Base-by-base conservation (phyloP, 345 rosid species). In the Aethionema arabicum region DNA sequence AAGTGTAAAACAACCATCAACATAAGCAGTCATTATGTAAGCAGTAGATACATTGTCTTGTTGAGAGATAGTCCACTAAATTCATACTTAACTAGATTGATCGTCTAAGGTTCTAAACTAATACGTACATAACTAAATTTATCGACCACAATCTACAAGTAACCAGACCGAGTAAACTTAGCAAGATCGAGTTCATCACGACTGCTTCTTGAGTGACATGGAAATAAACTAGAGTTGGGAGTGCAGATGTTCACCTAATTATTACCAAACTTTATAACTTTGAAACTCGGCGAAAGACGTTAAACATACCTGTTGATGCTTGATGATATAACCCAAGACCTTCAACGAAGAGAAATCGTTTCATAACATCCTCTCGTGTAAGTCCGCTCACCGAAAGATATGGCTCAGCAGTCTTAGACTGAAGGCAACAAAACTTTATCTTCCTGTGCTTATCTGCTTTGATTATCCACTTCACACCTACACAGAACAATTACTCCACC, bases 351-450 rank as follows among this genome's bases (percentile, higher is more conserved):
- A 92, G 70, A 67, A 92, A 89, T 29, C 88, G 85, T 11, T 78
- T 86, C 35, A 76, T 77, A 46, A 92, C 97, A 66, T 87, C 91
- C 47, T 85, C 86, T 42, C 80, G 76, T 14, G 87, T 85, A 42
- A 89, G 82, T 35, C 93, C 98, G 41, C 93, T 73, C 49, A 82
- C 53, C 36, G 61, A 67, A 82, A 92, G 72, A 68, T 92, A 92
- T 1, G 93, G 96, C 53, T 92, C 91, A 35, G 98, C 97, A 29
- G 96, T 75, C 44, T 76, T 76, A 42, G 97, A 92, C 68, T 89
- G 98, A 36, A 92, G 80, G 54, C 97, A 92, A 68, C 98, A 92
- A 69, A 89, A 92, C 75, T 87, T 92, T 45, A 89, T 92, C 87
- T 89, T 90, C 74, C 78, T 78, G 56, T 89, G 44, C 70, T 84